Conservation (phyloP, 805 yeast genomes). For the Candida quercuum region DNA sequence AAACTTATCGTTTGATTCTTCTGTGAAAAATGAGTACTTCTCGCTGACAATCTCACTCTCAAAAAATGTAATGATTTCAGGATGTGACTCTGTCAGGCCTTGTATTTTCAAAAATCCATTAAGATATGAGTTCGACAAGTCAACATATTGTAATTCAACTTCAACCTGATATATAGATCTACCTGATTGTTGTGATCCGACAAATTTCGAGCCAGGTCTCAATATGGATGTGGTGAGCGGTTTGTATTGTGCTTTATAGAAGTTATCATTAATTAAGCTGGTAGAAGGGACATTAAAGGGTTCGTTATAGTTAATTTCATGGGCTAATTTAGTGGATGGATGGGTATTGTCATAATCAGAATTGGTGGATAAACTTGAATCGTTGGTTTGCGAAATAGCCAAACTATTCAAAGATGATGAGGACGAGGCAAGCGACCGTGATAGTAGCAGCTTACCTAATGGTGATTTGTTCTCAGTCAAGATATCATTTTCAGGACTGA, state of each 20-base stretch:
- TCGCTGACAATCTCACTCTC: slow-evolving; percentile 60
- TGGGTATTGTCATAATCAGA: background rate
- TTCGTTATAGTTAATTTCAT: too few relatives aligned
- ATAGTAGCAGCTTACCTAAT: background rate
- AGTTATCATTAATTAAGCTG: background rate
- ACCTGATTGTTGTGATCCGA: slow-evolving; percentile 70
- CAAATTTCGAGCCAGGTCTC: slow-evolving; percentile 55
- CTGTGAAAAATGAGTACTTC: slow-evolving; percentile 38
- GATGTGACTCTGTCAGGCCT: slow-evolving; percentile 61
- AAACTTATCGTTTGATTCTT: slow-evolving; percentile 4
- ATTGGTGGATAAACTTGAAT: background rate
- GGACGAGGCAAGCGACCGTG: background rate
- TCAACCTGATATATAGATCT: slow-evolving; percentile 57
- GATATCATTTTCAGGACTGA: too few relatives aligned
- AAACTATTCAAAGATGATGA: background rate
- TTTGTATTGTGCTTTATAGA: slow-evolving; percentile 2
- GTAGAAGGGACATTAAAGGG: too few relatives aligned
- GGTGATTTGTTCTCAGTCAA: background rate
- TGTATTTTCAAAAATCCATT: slow-evolving; percentile 65
- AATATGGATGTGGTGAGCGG: slow-evolving; percentile 36
- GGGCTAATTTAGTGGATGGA: too few relatives aligned
- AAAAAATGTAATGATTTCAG: slow-evolving; percentile 72
- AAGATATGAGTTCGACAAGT: slow-evolving; percentile 41
- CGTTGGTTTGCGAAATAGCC: background rate
- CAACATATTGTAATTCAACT: slow-evolving; percentile 68